A percentile compares a stretch with the other conserved stretches of the same genome.
Evolutionary conservation across 257 asterid species (phyloP).

Genomic region (Solanum bulbocastanum): DNA sequence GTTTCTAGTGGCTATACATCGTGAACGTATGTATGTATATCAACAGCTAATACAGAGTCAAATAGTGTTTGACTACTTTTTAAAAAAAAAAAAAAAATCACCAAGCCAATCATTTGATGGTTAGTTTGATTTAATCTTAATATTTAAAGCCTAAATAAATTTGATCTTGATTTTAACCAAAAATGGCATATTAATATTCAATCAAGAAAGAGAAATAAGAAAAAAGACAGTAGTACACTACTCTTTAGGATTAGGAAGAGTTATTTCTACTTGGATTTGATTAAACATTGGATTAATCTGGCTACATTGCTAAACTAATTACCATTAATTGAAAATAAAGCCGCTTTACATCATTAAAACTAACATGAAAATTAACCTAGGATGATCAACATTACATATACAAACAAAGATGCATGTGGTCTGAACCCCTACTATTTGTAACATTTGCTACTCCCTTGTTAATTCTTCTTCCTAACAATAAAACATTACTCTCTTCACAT

Average conservation of each 20-base stretch:
- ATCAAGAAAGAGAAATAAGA: background rate
- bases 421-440: conserved; percentile 5
- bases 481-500: conserved; percentile 95
- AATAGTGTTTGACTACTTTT: no score
- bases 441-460: background rate
- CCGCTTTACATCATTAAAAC: conserved; percentile 13
- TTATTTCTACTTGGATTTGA: background rate
- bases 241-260: background rate
- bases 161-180: background rate
- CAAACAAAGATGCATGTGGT: conserved; percentile 15
- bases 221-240: background rate
- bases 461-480: conserved; percentile 39
- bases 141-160: background rate
- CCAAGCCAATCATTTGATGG: background rate
- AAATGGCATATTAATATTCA: background rate
- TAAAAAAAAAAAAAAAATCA: no score
- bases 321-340: conserved; percentile 9
- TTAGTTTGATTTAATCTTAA: no score
- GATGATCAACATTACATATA: conserved; percentile 16
- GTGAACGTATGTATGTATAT: background rate
- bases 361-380: conserved; percentile 1
- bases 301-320: background rate
- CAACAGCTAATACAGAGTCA: no score
- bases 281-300: background rate
- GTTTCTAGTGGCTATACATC: background rate